Base-by-base conservation (phyloP, 2,329 filamentous ascomycete species). In the Paracamarosporium sp. region DNA sequence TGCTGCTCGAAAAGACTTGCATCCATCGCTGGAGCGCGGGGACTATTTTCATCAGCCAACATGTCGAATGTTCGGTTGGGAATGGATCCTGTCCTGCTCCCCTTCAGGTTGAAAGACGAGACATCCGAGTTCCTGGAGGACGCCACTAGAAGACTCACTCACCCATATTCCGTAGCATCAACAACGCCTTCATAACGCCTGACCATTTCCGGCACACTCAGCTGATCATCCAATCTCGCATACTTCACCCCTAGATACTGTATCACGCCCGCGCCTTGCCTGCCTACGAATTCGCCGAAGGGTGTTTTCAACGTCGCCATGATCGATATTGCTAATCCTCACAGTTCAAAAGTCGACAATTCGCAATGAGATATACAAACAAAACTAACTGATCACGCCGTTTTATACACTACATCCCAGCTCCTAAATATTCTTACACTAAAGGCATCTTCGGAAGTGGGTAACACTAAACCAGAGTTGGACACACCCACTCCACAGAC, bases 171-270 rank as follows among this genome's bases (percentile, higher is more conserved):
- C 2, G 70, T 70, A 17, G 69, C 73, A 53, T 77, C 68, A 1
- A 75, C 58, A 2, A 50, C 41, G 0, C 53, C 53, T 2, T 41
- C 35, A 54, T 69, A 63, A n/a, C 65, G 61, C 24, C 25, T 35
- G 24, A 69, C 56, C 31, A 75, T 55, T 38, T 68, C 66, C 12
- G 75, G 66, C 3, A 57, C 61, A 25, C 70, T 64, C 28, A 78
- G 68, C 13, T 71, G 71, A 44, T 76, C 65, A 36, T 53, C 62
- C 15, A 78, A 35, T 1, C 55, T 66, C 1, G 73, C 76, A 62
- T 76, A 77, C 40, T 71, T 70, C 45, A 78, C 57, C 8, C 74
- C 74, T 2, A 71, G 62, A 40, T 67, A 76, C 46, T 70, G 68
- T 12, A 58, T 54, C 1, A 74, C 60, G 4, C 58, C 61, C 38